A percentile compares a stretch with the other conserved stretches of the same genome.
phyloP scores from a whole-genome alignment of 2,329 filamentous ascomycete genomes.

The Phaeosphaeria sp. region DNA sequence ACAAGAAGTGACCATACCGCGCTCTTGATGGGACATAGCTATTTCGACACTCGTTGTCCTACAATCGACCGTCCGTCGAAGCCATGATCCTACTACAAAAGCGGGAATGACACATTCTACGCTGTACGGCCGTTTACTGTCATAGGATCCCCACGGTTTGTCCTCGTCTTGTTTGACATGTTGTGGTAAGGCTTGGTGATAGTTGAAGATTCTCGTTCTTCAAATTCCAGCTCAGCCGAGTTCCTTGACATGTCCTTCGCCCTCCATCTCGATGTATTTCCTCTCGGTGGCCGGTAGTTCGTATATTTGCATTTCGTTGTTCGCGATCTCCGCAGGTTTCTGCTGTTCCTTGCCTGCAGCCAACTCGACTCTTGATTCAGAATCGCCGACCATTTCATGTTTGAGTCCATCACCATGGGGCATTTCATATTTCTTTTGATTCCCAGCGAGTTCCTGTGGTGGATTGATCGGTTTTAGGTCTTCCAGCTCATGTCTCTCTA shows the following conservation, averaged over 20 bases:
- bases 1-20: background rate
- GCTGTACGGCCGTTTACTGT: background rate
- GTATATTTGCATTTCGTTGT: slow-evolving; percentile 9
- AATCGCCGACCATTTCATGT: slow-evolving; percentile 24
- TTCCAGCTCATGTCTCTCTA: slow-evolving; percentile 16
- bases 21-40: background rate
- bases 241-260: slow-evolving; percentile 16
- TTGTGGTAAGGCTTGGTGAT: background rate
- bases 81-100: background rate
- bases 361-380: slow-evolving; percentile 16
- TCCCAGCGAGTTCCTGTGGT: slow-evolving; percentile 13
- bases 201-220: background rate
- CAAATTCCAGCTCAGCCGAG: background rate
- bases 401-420: slow-evolving; percentile 14
- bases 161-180: background rate
- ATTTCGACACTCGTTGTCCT: background rate
- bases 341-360: slow-evolving; percentile 18
- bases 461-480: slow-evolving; percentile 16
- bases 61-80: background rate
- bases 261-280: slow-evolving; percentile 17
- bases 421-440: slow-evolving; percentile 19
- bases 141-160: background rate
- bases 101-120: background rate
- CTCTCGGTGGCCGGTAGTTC: slow-evolving; percentile 20
- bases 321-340: slow-evolving; percentile 18